Evolutionary conservation across 1,284 basidiomycete genomes (phyloP), one percentile per base, ranked within the genome.

Genomic region (Athelia psychrophila): DNA sequence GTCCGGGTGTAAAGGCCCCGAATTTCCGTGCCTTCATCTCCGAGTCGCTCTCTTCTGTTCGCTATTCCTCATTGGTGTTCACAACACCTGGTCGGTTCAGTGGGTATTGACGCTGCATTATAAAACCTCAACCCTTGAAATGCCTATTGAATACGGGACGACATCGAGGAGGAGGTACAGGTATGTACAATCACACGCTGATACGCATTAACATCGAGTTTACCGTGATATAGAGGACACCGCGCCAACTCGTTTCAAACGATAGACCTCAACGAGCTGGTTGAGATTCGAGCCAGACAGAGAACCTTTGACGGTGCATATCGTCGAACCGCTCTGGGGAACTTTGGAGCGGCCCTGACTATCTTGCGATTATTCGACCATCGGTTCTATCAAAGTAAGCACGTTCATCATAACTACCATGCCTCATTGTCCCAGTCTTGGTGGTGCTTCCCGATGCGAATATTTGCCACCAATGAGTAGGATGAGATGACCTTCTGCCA

Each of bases 261-360:
- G 1, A 59, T 73, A 18, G 87, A 89, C 63, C 60, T 82, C 19
- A 76, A 77, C 48, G 86, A 90, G 62, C 78, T 90, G 48, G 80
- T 84, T 13, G 89, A 93, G 64, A 69, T 92, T 20, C 79, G 91
- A 19, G 90, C 90, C 1, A 78, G 88, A 25, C 86, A 89, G 58
- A 76, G 91, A 44, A 93, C 90, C 0, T 92, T 91, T 61, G 79
- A 91, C 54, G 90, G 91, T 19, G 91, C 90, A 22, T 93, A 93
- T 63, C 77, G 77, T 27, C 80, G 91, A 24, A 88, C 84, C 1
- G 89, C 89, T 0, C 74, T 94, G 9, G 81, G 82, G 18, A 83
- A 83, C 58, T 75, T 93, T 2, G 85, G 88, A 1, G 92, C 89
- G 61, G 78, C 88, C 4, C 67, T 91, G 52, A 81, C 88, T 0